phyloP scores from a whole-genome alignment of 2,329 filamentous ascomycete genomes.

The Rutstroemia sydowiana region DNA sequence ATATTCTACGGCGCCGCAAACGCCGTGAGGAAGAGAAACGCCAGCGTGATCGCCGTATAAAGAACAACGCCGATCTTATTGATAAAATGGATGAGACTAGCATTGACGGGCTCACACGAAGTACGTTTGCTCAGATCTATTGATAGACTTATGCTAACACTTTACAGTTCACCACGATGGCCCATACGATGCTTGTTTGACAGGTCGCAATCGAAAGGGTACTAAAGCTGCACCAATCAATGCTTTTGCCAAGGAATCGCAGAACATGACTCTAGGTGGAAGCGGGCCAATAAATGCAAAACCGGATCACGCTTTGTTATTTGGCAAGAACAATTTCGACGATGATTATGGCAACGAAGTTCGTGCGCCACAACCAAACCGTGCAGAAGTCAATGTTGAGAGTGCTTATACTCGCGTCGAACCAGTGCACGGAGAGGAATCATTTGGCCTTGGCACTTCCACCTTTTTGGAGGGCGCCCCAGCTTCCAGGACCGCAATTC shows the following conservation, averaged over 20 bases:
- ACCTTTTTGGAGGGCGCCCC: constrained; percentile 94
- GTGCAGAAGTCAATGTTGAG: constrained; percentile 42
- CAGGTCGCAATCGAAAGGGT: constrained; percentile 82
- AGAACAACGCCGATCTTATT: constrained; percentile 69
- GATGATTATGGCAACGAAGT: constrained; percentile 35
- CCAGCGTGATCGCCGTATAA: constrained; percentile 33
- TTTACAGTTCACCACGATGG: constrained; percentile 88
- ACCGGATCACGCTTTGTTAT: constrained; percentile 79
- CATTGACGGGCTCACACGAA: constrained; percentile 77
- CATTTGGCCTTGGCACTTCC: constrained; percentile 79
- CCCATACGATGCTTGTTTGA: constrained; percentile 93
- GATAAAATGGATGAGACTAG: constrained; percentile 95
- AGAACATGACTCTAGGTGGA: constrained; percentile 87
- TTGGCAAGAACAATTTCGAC: constrained; percentile 62
- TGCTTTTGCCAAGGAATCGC: constrained; percentile 85
- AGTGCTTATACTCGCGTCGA: constrained; percentile 62
- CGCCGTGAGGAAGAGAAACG: constrained; percentile 49
- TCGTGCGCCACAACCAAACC: constrained; percentile 25
- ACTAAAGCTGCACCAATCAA: constrained; percentile 86
- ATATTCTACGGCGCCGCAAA: constrained; percentile 36
- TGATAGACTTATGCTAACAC: constrained; percentile 7
- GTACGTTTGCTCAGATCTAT: constrained; percentile 46
- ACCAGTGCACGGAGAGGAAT: constrained; percentile 76
- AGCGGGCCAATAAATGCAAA: constrained; percentile 74
- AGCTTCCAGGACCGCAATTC: constrained; percentile 71